Evolutionary conservation across 805 yeast species (phyloP).

Genomic region (Teunomyces cretensis): DNA sequence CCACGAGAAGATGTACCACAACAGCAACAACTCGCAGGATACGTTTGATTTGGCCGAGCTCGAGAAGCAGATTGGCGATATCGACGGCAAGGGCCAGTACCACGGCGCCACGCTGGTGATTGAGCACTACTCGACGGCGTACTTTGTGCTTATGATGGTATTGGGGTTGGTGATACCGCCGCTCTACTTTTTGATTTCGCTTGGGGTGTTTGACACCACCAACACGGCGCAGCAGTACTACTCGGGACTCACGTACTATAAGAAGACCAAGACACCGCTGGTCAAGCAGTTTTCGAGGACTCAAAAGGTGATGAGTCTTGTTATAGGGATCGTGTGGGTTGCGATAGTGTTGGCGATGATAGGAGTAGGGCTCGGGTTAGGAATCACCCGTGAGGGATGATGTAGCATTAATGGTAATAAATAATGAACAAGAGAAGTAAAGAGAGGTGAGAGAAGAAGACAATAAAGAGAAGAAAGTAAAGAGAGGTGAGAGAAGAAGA

Average conservation of each 20-base stretch:
- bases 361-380: constrained; percentile 38
- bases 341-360: constrained; percentile 36
- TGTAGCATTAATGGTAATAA: not conserved
- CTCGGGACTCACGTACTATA: constrained; percentile 17
- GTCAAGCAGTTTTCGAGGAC: constrained; percentile 17
- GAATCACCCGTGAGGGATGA: constrained; percentile 8
- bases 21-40: not conserved
- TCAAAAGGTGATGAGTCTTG: constrained; percentile 33
- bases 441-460: too few relatives aligned
- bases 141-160: constrained; percentile 27
- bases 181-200: constrained; percentile 32
- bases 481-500: not conserved
- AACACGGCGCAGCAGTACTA: constrained; percentile 18
- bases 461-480: not conserved
- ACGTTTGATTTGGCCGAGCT: constrained; percentile 9
- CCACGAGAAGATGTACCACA: not conserved
- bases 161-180: constrained; percentile 39
- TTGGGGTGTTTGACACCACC: constrained; percentile 36
- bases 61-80: constrained; percentile 12
- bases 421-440: not conserved
- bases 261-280: constrained; percentile 10
- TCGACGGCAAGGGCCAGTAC: not conserved
- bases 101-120: not conserved
- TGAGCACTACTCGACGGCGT: constrained; percentile 4
- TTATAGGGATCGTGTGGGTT: constrained; percentile 36